A percentile compares a stretch with the other conserved stretches of the same genome.
Conservation (phyloP, 495 filamentous ascomycete genomes). For the Aspergillus incahuasiensis region DNA sequence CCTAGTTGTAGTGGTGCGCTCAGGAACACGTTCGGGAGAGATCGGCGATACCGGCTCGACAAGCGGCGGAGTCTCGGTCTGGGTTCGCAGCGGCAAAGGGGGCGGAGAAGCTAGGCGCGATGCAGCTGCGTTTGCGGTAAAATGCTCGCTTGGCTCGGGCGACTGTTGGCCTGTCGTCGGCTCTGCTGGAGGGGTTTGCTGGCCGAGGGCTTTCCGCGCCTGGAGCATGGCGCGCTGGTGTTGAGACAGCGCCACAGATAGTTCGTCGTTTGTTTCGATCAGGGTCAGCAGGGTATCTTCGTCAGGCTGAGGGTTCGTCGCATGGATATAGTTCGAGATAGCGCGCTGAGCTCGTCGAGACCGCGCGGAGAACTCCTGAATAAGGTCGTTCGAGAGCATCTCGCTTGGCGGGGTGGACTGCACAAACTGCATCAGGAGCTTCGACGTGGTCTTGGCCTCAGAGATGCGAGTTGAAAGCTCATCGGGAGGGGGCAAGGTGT, state of each 20-base stretch:
- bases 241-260: constrained; percentile 69
- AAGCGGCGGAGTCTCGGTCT: background rate
- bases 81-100: constrained; percentile 11
- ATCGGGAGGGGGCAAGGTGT: constrained; percentile 63
- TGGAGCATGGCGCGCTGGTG: constrained; percentile 77
- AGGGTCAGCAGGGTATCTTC: constrained; percentile 88
- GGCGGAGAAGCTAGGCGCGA: constrained; percentile 12
- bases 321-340: constrained; percentile 78
- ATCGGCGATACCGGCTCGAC: constrained; percentile 9
- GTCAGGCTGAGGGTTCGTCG: constrained; percentile 73
- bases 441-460: constrained; percentile 84
- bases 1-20: constrained; percentile 5
- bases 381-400: constrained; percentile 73
- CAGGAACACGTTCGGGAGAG: constrained; percentile 4
- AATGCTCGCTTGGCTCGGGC: constrained; percentile 17
- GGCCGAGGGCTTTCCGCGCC: constrained; percentile 48
- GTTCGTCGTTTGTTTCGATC: constrained; percentile 90
- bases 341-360: constrained; percentile 73
- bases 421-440: constrained; percentile 83
- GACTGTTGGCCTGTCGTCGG: constrained; percentile 18
- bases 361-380: constrained; percentile 87
- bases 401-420: constrained; percentile 75
- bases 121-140: constrained; percentile 16
- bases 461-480: constrained; percentile 82
- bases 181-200: constrained; percentile 1